phyloP scores from a whole-genome alignment of 495 filamentous ascomycete genomes.

The Xylona heveae region DNA sequence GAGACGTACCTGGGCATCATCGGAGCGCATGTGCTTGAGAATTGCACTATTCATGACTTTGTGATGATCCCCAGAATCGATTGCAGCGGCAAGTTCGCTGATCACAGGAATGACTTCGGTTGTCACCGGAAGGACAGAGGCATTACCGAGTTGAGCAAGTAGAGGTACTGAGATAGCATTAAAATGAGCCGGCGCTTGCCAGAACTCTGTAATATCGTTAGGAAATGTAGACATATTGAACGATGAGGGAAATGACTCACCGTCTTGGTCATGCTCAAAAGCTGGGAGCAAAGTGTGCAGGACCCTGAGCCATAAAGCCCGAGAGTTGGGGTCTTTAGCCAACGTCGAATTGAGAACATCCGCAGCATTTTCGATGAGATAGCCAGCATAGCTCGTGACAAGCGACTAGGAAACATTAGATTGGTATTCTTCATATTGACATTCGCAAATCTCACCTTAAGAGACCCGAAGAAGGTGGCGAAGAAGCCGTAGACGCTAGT shows the following conservation, averaged over 20 bases:
- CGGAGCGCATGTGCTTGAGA: slow-evolving; percentile 53
- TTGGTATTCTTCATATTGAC: not conserved
- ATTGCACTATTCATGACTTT: slow-evolving; percentile 63
- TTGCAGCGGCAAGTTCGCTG: slow-evolving; percentile 56
- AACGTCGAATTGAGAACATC: slow-evolving; percentile 32
- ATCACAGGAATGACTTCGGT: slow-evolving; percentile 32
- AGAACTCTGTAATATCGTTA: slow-evolving; percentile 38
- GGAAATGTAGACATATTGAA: not conserved
- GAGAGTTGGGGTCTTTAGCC: slow-evolving; percentile 27
- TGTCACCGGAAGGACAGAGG: slow-evolving; percentile 19
- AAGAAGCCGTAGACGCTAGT: slow-evolving; percentile 65
- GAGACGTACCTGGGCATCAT: slow-evolving; percentile 40
- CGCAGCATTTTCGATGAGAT: slow-evolving; percentile 54
- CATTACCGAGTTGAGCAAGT: slow-evolving; percentile 40
- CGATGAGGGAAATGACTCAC: slow-evolving; percentile 13
- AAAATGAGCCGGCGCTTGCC: slow-evolving; percentile 80
- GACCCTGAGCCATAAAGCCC: slow-evolving; percentile 36
- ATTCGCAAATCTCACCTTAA: slow-evolving; percentile 33
- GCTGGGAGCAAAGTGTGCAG: slow-evolving; percentile 46
- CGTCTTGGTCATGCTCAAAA: slow-evolving; percentile 64
- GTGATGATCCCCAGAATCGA: slow-evolving; percentile 67
- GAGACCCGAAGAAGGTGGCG: slow-evolving; percentile 50
- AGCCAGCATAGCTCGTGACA: slow-evolving; percentile 73
- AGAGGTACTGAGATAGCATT: slow-evolving; percentile 43
- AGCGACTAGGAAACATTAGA: slow-evolving; percentile 34